Base-by-base conservation (phyloP, 2,329 filamentous ascomycete genomes). In the Helotiales sp. region DNA sequence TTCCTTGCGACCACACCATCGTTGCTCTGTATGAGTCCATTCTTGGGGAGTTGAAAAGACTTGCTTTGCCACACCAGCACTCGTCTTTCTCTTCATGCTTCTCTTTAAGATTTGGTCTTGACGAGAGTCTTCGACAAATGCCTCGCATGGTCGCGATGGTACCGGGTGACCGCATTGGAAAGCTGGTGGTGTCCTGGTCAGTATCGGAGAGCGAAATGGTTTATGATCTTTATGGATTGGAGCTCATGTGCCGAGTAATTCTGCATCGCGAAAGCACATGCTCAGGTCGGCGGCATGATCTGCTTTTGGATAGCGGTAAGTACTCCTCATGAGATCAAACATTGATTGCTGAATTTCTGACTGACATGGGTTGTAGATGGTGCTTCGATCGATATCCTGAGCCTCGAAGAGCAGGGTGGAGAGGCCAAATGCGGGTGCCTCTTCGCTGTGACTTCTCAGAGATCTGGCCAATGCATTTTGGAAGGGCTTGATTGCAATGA, bases 251-350 rank as follows among this genome's bases (percentile, higher is more conserved):
- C 32, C 58, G 37, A 64, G 54, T 72, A 4, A 69, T 58, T 34
- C 57, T 72, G 11, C 69, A 72, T 64, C 65, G 65, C 3, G 52
- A 72, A 20, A 67, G 60, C n/a, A 69, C 63, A 7, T 72, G 69
- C 37, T 28, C 61, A 3, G 26, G 52, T 1, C 64, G 47, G 20
- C 64, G 47, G 40, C 10, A 47, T 7, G 63, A 69, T 13, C 47
- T 69, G 1, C 11, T 70, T 6, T 17, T 37, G 7, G 15, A 52
- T 28, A n/a, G 20, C 2, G 32, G 59, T 66, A 63, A 61, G 52
- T 24, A 37, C 7, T 57, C 49, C 22, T 37, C 17, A 57, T 6
- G 26, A n/a, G 2, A 34, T 37, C 10, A 59, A 15, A 22, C 30
- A 10, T 20, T 7, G 8, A 24, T 26, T 11, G 13, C 26, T 6